Evolutionary conservation across 495 filamentous ascomycete genomes (phyloP), one percentile per base, ranked within the genome.

Genomic region (Xylaria intraflava): DNA sequence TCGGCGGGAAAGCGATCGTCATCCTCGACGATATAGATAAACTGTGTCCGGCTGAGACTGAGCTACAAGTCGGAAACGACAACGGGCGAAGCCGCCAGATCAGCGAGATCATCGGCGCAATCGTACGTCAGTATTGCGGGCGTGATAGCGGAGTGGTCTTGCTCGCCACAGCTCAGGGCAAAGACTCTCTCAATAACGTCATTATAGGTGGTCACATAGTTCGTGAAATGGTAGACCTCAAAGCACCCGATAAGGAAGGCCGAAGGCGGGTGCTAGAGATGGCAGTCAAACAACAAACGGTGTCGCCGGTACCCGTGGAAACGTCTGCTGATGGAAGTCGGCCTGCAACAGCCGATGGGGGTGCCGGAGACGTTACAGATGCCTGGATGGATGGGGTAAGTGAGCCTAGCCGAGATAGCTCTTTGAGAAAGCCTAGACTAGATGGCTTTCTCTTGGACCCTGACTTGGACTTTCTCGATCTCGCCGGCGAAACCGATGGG

Each of bases 1-100:
- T 90, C 10, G 90, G 88, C 36, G 91, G 93, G 6, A 83, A 81
- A 53, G 78, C 91, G 0, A 60, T 96, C 4, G 83, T 98, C 12
- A 81, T 98, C 36, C 73, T 98, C 2, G 93, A 98, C 62, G 93
- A 98, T 56, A 74, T 98, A 9, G 94, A 98, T 65, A 86, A 86
- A 55, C 72, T 98, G 9, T 96, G 93, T 64, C 90, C 92, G 0
- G 83, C 82, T 0, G 93, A 97, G 69, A 95, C 89, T 0, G 93
- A 97, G 65, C 73, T 96, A 24, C 87, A 95, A 69, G 89, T 94
- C 7, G 90, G 89, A 49, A 86, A 84, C 38, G 90, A 98, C 59
- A 96, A 96, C 58, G 87, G 84, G 17, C 84, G 94, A 26, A 96
- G 90, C 59, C 80, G 89, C 3, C 94, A 96, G 57, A 83, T 95